These are phyloP conservation scores for Bocquillonia castaneifolia DNA, from an alignment of 441 rosid genomes.

Conservation along the genomic window DNA sequence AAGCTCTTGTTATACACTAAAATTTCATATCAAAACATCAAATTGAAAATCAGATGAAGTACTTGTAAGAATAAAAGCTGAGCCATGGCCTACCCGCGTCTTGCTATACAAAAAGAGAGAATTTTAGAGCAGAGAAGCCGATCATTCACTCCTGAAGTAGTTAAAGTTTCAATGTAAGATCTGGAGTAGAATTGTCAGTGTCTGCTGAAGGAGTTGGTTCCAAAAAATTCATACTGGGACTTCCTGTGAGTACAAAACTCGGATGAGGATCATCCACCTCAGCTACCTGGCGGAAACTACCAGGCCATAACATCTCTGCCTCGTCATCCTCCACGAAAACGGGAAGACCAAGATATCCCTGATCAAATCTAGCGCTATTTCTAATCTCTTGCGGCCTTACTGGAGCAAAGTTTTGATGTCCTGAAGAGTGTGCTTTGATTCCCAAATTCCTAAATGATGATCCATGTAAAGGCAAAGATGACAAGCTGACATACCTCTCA, in stretches of 20 bases:
- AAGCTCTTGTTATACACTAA: conserved; percentile 15
- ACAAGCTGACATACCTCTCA: conserved; percentile 36
- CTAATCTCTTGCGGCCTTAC: conserved; percentile 26
- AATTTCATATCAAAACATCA: conserved; percentile 11
- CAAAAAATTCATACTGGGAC: conserved; percentile 29
- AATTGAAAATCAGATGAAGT: conserved; percentile 6
- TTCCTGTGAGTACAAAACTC: conserved; percentile 28
- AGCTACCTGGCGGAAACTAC: conserved; percentile 39
- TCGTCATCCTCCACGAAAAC: conserved; percentile 39
- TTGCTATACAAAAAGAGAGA: conserved; percentile 21
- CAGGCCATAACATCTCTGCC: conserved; percentile 43
- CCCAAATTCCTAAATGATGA: conserved; percentile 37
- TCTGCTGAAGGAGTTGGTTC: conserved; percentile 23
- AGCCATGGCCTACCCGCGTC: conserved; percentile 4
- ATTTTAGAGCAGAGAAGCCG: conserved; percentile 5
- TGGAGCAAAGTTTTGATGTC: conserved; percentile 30
- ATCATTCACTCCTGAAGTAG: neutral
- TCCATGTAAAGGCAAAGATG: conserved; percentile 41
- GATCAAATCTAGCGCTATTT: conserved; percentile 26
- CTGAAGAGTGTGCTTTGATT: conserved; percentile 45
- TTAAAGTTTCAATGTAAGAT: conserved; percentile 42
- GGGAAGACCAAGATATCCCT: conserved; percentile 30
- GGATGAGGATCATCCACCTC: conserved; percentile 19
- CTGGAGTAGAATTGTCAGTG: conserved; percentile 32
- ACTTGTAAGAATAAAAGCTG: neutral